Evolutionary conservation across 2,329 filamentous ascomycete species (phyloP).

Genomic region (Aschersonia sp.): DNA sequence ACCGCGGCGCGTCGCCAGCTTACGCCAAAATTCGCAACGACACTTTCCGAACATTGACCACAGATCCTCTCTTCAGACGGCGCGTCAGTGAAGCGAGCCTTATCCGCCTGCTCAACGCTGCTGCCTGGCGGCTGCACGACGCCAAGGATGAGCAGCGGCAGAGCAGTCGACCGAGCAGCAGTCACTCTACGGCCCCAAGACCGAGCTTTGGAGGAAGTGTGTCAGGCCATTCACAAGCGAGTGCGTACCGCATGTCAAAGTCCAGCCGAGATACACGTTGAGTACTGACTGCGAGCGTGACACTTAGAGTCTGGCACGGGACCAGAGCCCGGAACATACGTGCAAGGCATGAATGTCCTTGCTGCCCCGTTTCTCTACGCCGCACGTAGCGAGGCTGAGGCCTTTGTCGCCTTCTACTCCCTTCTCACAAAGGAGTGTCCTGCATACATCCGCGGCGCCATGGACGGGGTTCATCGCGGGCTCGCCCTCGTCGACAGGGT

Average conservation of each 20-base stretch:
- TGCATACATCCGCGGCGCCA: constrained; percentile 85
- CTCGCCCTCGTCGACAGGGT: constrained; percentile 85
- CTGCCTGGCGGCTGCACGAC: constrained; percentile 88
- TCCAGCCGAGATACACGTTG: constrained; percentile 11
- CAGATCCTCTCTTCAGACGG: constrained; percentile 90
- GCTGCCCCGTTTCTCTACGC: constrained; percentile 93
- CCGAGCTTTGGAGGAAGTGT: constrained; percentile 17
- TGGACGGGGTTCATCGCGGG: constrained; percentile 93
- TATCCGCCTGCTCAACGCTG: constrained; percentile 84
- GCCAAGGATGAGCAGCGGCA: constrained; percentile 38
- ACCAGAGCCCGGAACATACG: constrained; percentile 68
- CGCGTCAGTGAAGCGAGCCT: constrained; percentile 91
- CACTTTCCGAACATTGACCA: constrained; percentile 90
- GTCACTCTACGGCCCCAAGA: constrained; percentile 17
- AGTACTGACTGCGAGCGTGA: constrained; percentile 32
- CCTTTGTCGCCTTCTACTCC: constrained; percentile 78
- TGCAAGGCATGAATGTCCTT: constrained; percentile 98
- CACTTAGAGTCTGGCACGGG: constrained; percentile 38
- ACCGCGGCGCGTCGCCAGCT: constrained; percentile 83
- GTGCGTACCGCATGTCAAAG: constrained; percentile 10
- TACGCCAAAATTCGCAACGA: constrained; percentile 98
- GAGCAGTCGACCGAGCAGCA: constrained; percentile 21
- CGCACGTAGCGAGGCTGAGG: constrained; percentile 85
- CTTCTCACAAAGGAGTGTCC: constrained; percentile 82
- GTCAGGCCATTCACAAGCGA: constrained; percentile 22